Conservation (phyloP, 192 early-diverging fungal genomes). For the Dissophora ornata region DNA sequence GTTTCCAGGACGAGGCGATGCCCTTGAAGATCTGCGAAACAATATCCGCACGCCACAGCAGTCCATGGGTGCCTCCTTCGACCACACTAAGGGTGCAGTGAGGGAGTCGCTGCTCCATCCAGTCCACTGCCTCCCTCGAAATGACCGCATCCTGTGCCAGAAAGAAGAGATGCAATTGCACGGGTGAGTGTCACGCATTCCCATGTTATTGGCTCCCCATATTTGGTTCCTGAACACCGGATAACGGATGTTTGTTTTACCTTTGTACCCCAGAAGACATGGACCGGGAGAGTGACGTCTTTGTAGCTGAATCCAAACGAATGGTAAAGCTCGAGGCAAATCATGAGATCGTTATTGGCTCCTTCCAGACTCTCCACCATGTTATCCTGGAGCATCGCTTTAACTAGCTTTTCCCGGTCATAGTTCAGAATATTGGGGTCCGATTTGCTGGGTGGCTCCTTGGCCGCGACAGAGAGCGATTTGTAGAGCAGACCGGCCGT, state of each 20-base stretch:
- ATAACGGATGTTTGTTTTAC: no score
- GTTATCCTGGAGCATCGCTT: constrained; percentile 55
- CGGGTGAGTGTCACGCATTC: no score
- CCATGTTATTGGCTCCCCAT: no score
- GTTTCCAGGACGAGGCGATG: constrained; percentile 51
- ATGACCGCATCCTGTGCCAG: constrained; percentile 48
- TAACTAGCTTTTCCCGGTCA: constrained; percentile 51
- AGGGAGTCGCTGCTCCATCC: constrained; percentile 56
- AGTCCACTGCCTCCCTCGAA: constrained; percentile 53
- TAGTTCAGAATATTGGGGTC: constrained; percentile 44
- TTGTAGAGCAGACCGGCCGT: constrained; percentile 54
- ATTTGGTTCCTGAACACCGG: no score
- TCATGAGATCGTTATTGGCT: constrained; percentile 56
- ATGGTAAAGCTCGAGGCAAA: constrained; percentile 52
- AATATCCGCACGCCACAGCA: constrained; percentile 54
- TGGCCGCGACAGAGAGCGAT: constrained; percentile 46
- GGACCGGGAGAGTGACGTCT: constrained; percentile 56
- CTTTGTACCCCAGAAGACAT: constrained; percentile 60
- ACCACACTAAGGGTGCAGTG: constrained; percentile 58
- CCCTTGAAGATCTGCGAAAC: constrained; percentile 57
- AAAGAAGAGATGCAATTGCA: neutral
- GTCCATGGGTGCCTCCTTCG: constrained; percentile 56
- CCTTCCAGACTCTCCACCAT: constrained; percentile 54
- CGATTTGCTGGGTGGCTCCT: constrained; percentile 44
- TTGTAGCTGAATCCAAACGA: constrained; percentile 58